Percentiles rank a stretch among this genome's conserved stretches.
These are phyloP conservation scores for Chlamydomonas sp. DNA, from an alignment of 139 green algal species.

Conservation along the genomic window DNA sequence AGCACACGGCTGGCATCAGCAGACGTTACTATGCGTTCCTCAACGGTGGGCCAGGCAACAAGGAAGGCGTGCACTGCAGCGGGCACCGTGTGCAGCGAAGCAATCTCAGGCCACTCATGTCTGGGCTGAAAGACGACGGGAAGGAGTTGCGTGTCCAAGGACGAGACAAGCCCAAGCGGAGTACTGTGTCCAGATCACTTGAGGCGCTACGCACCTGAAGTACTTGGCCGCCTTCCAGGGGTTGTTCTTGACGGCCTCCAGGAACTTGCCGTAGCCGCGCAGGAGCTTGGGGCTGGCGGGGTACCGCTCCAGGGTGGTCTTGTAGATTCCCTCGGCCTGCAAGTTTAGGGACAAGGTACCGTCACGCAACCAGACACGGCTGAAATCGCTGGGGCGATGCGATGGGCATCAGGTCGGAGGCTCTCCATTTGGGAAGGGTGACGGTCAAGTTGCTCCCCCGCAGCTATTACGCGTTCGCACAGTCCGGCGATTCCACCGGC, in stretches of 20 bases:
- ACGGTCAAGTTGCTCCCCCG: no score
- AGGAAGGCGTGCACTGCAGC: background rate
- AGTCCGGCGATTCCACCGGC: no score
- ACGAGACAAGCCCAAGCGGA: background rate
- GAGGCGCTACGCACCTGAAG: conserved; percentile 21
- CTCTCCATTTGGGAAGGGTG: no score
- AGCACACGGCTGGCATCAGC: no score
- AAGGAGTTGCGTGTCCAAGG: background rate
- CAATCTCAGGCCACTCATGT: no score
- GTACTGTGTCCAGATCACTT: background rate
- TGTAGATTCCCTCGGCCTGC: conserved; percentile 28
- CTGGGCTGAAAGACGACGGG: background rate
- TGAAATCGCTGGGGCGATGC: background rate
- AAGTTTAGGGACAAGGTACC: background rate
- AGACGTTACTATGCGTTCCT: no score
- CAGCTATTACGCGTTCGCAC: no score
- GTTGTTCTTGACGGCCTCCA: conserved; percentile 53
- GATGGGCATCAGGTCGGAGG: background rate
- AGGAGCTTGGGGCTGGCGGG: conserved; percentile 40
- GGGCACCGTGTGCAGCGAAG: no score
- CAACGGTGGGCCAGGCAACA: background rate
- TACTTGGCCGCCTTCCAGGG: conserved; percentile 52
- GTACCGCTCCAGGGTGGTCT: conserved; percentile 13
- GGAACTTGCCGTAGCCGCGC: conserved; percentile 47
- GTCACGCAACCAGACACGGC: background rate